phyloP scores from a whole-genome alignment of 352 stramenopile genomes.

The Globisporangium perplexum region DNA sequence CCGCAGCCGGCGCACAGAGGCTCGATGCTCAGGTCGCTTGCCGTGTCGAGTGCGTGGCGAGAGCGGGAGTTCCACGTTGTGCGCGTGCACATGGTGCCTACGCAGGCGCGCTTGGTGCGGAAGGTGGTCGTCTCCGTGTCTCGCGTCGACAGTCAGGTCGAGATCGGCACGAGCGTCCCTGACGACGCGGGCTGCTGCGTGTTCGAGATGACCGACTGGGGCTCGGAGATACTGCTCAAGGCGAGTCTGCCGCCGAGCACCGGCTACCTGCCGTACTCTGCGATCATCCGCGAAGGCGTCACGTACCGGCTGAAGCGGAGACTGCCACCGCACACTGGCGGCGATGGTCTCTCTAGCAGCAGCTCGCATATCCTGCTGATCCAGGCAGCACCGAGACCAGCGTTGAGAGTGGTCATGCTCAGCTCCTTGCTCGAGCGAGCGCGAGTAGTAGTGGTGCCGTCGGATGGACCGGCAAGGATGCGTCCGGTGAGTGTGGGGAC shows the following conservation, averaged over 20 bases:
- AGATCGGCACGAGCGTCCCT: conserved; percentile 22
- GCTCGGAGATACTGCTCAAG: conserved; percentile 34
- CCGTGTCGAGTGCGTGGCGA: conserved; percentile 19
- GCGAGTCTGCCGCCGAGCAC: conserved; percentile 9
- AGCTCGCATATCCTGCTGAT: conserved; percentile 4
- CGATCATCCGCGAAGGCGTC: conserved; percentile 17
- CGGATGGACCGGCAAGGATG: background rate
- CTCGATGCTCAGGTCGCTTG: conserved; percentile 2
- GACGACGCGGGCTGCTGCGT: conserved; percentile 41
- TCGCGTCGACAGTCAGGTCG: conserved; percentile 28
- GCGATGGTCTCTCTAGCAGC: background rate
- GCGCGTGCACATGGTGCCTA: conserved; percentile 35
- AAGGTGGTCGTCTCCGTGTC: conserved; percentile 28
- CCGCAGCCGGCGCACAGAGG: background rate
- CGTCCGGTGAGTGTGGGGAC: background rate
- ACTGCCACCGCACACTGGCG: background rate
- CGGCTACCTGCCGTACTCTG: conserved; percentile 32
- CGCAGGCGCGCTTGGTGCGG: conserved; percentile 24
- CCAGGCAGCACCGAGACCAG: background rate
- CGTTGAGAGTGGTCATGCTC: conserved; percentile 1
- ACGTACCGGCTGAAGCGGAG: conserved; percentile 4
- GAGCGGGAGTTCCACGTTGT: conserved; percentile 34
- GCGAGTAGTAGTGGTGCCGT: background rate
- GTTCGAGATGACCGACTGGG: conserved; percentile 63
- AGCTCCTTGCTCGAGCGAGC: background rate